Percentiles rank a stretch among this genome's conserved stretches.
Conservation (phyloP, 108 stramenopile genomes). For the Nitzschia sp. region DNA sequence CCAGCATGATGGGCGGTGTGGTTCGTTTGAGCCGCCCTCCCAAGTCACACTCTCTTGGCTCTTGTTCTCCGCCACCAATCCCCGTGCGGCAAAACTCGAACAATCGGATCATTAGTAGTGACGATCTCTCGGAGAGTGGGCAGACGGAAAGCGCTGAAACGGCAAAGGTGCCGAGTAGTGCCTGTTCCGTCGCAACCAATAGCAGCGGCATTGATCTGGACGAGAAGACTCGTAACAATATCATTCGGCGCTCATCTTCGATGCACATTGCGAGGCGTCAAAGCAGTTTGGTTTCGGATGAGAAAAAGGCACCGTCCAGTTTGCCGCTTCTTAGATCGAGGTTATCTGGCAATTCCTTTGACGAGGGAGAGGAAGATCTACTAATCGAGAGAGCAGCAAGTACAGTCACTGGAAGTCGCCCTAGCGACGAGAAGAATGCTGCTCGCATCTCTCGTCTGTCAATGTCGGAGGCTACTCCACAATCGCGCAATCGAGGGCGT, state of each 20-base stretch:
- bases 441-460: background rate
- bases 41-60: slow-evolving; percentile 1
- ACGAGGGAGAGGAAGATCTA: no score
- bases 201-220: slow-evolving; percentile 36
- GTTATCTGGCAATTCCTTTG: no score
- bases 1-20: background rate
- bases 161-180: background rate
- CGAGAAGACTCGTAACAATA: slow-evolving; percentile 25
- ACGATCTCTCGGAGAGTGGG: background rate
- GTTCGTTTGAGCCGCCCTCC: background rate
- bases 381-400: background rate
- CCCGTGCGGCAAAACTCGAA: slow-evolving; percentile 2
- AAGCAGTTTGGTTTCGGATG: background rate
- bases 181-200: background rate
- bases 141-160: background rate
- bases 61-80: background rate
- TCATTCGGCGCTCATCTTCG: slow-evolving; percentile 24
- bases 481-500: background rate
- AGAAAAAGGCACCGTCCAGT: background rate
- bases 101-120: background rate
- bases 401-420: slow-evolving; percentile 7
- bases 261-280: slow-evolving; percentile 6
- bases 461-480: background rate
- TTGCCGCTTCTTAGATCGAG: background rate
- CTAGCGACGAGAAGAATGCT: slow-evolving; percentile 16